A percentile compares a stretch with the other conserved stretches of the same genome.
Evolutionary conservation across 768 basidiomycete species (phyloP).

Genomic region (Trametes punicea): DNA sequence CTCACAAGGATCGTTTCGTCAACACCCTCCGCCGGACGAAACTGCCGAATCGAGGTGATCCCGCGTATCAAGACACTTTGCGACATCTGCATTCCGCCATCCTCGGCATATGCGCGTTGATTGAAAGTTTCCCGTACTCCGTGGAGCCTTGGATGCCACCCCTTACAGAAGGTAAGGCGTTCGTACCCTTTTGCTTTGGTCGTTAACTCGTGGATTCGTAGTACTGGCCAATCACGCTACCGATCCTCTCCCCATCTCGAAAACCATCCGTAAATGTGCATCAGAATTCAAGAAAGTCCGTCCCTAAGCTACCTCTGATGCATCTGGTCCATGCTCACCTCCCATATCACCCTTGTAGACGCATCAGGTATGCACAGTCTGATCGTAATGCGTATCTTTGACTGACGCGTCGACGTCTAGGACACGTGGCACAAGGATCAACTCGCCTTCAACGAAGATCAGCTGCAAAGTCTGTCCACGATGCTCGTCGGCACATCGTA

Average conservation of each 20-base stretch:
- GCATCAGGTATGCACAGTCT: conserved; percentile 30
- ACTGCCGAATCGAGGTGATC: conserved; percentile 67
- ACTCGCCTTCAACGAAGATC: conserved; percentile 83
- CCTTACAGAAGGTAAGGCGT: conserved; percentile 61
- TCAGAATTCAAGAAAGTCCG: conserved; percentile 82
- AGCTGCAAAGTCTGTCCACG: conserved; percentile 78
- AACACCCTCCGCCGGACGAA: conserved; percentile 54
- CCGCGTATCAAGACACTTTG: conserved; percentile 68
- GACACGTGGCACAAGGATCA: conserved; percentile 94
- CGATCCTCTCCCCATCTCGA: conserved; percentile 87
- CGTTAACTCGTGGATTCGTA: conserved; percentile 27
- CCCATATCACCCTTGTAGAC: conserved; percentile 25
- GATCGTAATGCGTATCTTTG: neutral
- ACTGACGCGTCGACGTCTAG: conserved; percentile 36
- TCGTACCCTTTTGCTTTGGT: neutral
- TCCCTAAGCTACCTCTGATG: conserved; percentile 7
- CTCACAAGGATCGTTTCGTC: conserved; percentile 73
- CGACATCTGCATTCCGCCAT: conserved; percentile 72
- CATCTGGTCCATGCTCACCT: neutral
- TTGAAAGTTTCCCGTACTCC: conserved; percentile 57
- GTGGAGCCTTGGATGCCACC: conserved; percentile 55
- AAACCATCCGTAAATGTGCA: conserved; percentile 81
- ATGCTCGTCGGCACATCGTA: conserved; percentile 91
- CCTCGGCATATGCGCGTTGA: conserved; percentile 46
- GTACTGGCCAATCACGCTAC: conserved; percentile 76